Conservation (phyloP, 2,329 filamentous ascomycete species). For the Macrophomina pseudophaseolina region DNA sequence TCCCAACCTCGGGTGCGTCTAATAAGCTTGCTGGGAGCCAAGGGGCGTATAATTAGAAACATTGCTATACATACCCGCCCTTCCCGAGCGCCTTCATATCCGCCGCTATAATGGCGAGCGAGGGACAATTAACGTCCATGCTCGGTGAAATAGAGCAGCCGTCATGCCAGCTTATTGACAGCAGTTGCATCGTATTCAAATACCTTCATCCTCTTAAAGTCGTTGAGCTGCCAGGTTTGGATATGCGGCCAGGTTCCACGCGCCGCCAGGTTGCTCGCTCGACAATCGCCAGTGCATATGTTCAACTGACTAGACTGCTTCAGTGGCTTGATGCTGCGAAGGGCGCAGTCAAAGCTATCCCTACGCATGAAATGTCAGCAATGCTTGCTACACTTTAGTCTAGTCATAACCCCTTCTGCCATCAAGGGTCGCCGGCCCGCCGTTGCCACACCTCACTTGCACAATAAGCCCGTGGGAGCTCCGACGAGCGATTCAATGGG, state of each 20-base stretch:
- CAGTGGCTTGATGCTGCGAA: too few species aligned
- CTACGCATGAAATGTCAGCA: not conserved
- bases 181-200: too few species aligned
- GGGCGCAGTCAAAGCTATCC: not conserved
- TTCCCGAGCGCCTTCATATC: not conserved
- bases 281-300: too few species aligned
- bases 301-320: too few species aligned
- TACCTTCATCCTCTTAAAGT: too few species aligned
- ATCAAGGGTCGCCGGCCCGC: not conserved
- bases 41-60: conserved; percentile 8
- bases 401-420: not conserved
- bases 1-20: not conserved
- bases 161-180: too few species aligned
- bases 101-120: too few species aligned
- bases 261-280: too few species aligned
- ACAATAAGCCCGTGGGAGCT: not conserved
- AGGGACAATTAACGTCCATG: too few species aligned
- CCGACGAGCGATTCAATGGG: not conserved
- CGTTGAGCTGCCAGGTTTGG: too few species aligned
- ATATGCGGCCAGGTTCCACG: too few species aligned
- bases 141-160: too few species aligned
- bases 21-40: conserved; percentile 3
- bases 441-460: not conserved
- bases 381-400: not conserved
- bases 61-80: not conserved